Evolutionary conservation across 176 grass and related monocot genomes (phyloP), one percentile per base, ranked within the genome.

Genomic region (Oryza glaberrima): DNA sequence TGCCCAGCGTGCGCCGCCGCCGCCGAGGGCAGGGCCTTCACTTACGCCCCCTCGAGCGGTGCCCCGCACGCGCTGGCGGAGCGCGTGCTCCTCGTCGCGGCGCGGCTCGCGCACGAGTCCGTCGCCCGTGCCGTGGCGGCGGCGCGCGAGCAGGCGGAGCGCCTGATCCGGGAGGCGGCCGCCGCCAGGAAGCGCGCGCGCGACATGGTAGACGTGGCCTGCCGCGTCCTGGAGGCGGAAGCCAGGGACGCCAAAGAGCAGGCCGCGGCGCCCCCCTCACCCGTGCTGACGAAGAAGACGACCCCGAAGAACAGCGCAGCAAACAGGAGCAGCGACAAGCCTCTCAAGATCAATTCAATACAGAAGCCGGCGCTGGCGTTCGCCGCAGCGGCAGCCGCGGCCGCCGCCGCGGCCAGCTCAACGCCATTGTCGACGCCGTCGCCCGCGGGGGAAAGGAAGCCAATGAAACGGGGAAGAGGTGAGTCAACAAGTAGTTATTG

Each of bases 11-110:
- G 58, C 58, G 58, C 86, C 52, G 69, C 77, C 48, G 58, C 58
- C 41, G 58, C 19, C 16, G 83, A 72, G 58, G 72, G 52, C 20
- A 51, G 9, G 17, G 3, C 78, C 44, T 93, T 94, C 82, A 60
- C 91, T 17, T 82, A 85, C 76, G 45, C 83, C 15, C 65, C 77
- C 0, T 13, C 45, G 1, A 41, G 45, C 1, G 58, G 22, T 9
- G 83, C 10, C 25, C 69, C 4, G 1, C 78, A 35, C 35, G 12
- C 35, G n/a, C 28, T 90, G 12, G 80, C 84, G 32, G 47, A 77
- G 64, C 83, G 38, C 72, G 81, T 88, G 13, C 83, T 96, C 69
- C 91, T 99, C 61, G 86, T 92, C 32, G 96, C 96, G 0, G 88
- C 96, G 3, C 70, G 78, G 19, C 77, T 99, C 16, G 78, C 96